Conservation (phyloP, 768 basidiomycete genomes). For the Hericium alpestre region DNA sequence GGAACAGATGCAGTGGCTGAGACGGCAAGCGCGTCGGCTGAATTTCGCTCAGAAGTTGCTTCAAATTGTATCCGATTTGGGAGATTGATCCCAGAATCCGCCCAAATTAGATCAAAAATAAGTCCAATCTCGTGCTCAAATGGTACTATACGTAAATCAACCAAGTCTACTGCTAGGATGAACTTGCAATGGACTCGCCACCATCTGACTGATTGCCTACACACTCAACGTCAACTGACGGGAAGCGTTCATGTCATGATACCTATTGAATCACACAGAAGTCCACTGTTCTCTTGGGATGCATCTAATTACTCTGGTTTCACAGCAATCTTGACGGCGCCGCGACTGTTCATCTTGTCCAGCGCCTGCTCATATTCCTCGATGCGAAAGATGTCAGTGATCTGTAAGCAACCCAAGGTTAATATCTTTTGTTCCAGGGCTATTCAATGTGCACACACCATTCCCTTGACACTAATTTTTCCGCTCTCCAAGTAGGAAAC, state of each 20-base stretch:
- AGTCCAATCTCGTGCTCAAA: background rate
- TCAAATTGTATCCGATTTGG: too few relatives aligned
- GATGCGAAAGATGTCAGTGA: conserved; percentile 47
- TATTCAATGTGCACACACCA: conserved; percentile 33
- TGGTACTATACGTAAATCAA: too few relatives aligned
- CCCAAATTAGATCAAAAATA: too few relatives aligned
- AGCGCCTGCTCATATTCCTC: conserved; percentile 56
- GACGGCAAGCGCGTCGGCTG: background rate
- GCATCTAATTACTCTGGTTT: conserved; percentile 21
- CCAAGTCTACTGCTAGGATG: too few relatives aligned
- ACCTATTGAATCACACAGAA: too few relatives aligned
- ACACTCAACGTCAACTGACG: too few relatives aligned
- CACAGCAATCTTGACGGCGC: conserved; percentile 40
- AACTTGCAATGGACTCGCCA: too few relatives aligned
- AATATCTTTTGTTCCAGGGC: background rate
- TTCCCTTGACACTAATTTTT: conserved; percentile 70
- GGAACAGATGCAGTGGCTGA: background rate
- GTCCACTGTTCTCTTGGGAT: too few relatives aligned
- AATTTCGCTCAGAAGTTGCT: background rate
- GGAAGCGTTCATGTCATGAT: too few relatives aligned
- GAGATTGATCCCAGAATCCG: too few relatives aligned
- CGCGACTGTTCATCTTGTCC: conserved; percentile 53
- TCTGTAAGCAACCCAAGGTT: conserved; percentile 19
- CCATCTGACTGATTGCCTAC: too few relatives aligned
- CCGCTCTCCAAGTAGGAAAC: conserved; percentile 82